These are phyloP conservation scores for Protomyces pachydermus DNA, from an alignment of 1,139 yeast genomes.

Conservation along the genomic window DNA sequence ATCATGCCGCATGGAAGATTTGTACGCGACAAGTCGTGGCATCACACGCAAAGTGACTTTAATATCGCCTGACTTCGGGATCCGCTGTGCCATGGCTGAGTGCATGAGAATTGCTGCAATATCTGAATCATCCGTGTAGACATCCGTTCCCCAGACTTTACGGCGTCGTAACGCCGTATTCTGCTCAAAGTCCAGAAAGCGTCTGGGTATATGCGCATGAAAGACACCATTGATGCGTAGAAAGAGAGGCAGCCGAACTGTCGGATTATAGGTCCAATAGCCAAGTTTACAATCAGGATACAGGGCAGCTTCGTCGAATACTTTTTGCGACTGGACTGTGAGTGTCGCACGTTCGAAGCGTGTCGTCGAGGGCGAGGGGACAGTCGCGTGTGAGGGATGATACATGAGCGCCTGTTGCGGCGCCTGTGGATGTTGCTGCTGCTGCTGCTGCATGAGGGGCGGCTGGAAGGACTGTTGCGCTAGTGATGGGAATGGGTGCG, in stretches of 20 bases:
- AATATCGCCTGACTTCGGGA: constrained; percentile 43
- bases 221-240: constrained; percentile 3
- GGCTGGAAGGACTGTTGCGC: neutral
- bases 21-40: constrained; percentile 60
- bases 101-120: constrained; percentile 69
- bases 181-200: constrained; percentile 9
- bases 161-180: constrained; percentile 39
- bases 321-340: constrained; percentile 13
- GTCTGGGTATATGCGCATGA: constrained; percentile 5
- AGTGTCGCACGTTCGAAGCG: constrained; percentile 1
- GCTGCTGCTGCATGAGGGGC: too few relatives aligned
- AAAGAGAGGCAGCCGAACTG: neutral
- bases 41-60: constrained; percentile 60
- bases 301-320: constrained; percentile 10
- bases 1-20: constrained; percentile 61
- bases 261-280: constrained; percentile 17
- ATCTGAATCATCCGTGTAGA: constrained; percentile 92
- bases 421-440: too few relatives aligned
- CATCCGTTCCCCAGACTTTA: constrained; percentile 83
- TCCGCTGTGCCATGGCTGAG: constrained; percentile 49
- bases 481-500: neutral
- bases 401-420: too few relatives aligned
- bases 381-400: neutral
- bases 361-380: neutral
- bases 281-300: constrained; percentile 9